Evolutionary conservation across 2,329 filamentous ascomycete genomes (phyloP).

Genomic region (Cryphonectria radicalis): DNA sequence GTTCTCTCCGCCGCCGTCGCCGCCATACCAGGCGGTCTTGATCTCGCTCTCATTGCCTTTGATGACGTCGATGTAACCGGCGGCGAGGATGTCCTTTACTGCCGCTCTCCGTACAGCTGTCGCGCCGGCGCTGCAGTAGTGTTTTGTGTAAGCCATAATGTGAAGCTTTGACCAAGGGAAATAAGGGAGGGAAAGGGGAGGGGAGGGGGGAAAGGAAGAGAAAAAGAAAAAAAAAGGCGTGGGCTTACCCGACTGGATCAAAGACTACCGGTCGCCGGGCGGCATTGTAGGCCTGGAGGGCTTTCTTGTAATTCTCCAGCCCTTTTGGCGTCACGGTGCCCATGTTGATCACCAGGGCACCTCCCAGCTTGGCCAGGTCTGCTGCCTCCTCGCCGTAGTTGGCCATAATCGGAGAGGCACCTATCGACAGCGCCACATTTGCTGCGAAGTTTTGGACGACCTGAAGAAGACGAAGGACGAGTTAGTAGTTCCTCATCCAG

Average conservation of each 20-base stretch:
- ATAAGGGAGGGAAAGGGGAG: not conserved
- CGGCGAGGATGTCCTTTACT: conserved; percentile 70
- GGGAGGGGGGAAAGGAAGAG: not conserved
- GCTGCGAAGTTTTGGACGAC: conserved; percentile 94
- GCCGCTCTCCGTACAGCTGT: conserved; percentile 74
- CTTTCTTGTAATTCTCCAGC: conserved; percentile 71
- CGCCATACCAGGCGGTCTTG: conserved; percentile 63
- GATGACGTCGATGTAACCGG: conserved; percentile 82
- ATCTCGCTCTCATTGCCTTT: conserved; percentile 96
- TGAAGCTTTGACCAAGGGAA: not conserved
- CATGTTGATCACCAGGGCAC: conserved; percentile 90
- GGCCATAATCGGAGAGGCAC: conserved; percentile 92
- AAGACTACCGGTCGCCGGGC: conserved; percentile 77
- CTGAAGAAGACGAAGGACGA: conserved; percentile 35
- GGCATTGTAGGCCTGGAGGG: conserved; percentile 80
- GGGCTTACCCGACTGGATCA: conserved; percentile 81
- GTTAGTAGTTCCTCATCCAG: not conserved
- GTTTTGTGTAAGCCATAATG: not conserved
- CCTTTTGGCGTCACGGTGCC: conserved; percentile 83
- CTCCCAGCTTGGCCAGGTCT: conserved; percentile 78
- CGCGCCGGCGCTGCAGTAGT: conserved; percentile 68
- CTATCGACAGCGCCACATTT: conserved; percentile 83
- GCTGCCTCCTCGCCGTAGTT: conserved; percentile 81
- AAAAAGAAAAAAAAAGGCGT: not conserved
- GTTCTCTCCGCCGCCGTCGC: conserved; percentile 53